A percentile compares a stretch with the other conserved stretches of the same genome.
These are phyloP conservation scores for Mortierella sp. DNA, from an alignment of 371 early-diverging fungal species.

Conservation along the genomic window DNA sequence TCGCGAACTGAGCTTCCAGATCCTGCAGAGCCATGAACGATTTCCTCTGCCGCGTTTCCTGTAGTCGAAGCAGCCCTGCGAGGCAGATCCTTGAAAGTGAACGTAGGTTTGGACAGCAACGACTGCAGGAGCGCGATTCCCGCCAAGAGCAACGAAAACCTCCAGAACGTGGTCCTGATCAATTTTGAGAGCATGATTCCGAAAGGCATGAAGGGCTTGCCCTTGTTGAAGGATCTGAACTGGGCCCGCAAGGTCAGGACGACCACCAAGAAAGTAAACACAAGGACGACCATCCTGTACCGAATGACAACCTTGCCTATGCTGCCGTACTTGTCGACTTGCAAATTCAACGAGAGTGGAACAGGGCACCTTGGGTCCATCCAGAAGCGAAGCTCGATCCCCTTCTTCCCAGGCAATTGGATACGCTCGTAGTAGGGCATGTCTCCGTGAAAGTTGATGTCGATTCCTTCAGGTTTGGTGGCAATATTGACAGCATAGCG, in stretches of 20 bases:
- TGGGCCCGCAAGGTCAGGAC: conserved; percentile 72
- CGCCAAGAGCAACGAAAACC: conserved; percentile 41
- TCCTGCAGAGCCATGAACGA: conserved; percentile 26
- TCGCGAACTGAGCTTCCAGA: conserved; percentile 12
- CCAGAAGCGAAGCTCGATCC: conserved; percentile 79
- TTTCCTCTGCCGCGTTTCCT: conserved; percentile 45
- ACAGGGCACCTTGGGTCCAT: conserved; percentile 72
- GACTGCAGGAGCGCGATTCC: conserved; percentile 46
- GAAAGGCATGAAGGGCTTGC: conserved; percentile 51
- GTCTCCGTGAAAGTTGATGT: conserved; percentile 81
- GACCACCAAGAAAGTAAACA: conserved; percentile 77
- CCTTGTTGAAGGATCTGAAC: conserved; percentile 71
- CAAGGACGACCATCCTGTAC: conserved; percentile 78
- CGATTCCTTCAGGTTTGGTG: conserved; percentile 54
- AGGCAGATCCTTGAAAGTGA: conserved; percentile 13
- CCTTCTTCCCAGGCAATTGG: conserved; percentile 59
- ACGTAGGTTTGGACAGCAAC: conserved; percentile 19
- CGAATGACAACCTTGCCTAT: conserved; percentile 80
- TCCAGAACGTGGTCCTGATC: conserved; percentile 42
- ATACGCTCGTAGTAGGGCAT: conserved; percentile 71
- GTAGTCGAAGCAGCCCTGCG: conserved; percentile 52
- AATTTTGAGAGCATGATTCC: conserved; percentile 38
- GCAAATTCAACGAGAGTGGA: conserved; percentile 66
- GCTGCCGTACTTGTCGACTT: conserved; percentile 82
- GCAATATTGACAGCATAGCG: conserved; percentile 72